Base-by-base conservation (phyloP, 2,329 filamentous ascomycete species). In the Curvularia sp. region DNA sequence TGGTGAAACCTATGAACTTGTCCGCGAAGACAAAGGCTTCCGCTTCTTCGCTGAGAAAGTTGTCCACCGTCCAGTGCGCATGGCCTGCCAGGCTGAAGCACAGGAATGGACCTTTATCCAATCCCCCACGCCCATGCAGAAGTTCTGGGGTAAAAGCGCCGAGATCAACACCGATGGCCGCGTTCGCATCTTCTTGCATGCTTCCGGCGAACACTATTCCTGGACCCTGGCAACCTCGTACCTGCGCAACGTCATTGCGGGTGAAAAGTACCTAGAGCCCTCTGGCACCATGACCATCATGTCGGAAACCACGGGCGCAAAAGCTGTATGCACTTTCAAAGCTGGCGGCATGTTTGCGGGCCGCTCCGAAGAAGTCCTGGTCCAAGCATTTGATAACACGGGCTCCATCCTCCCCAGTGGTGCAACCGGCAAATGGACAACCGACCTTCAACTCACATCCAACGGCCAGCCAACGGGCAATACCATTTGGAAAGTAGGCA, bases 91-190 rank as follows among this genome's bases (percentile, higher is more conserved):
- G 76, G 95, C 94, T 4, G 95, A 99, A 75, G 87, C 91, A 38
- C 84, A 87, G 38, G 82, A 86, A 56, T 99, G 95, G 95, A 92
- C 90, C 2, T 89, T 97, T 61, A 84, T 91, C 1, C 95, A 98
- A 74, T 91, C 90, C 4, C 92, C 95, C 0, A 89, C 90, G 55
- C 95, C 95, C 0, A 89, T 90, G 21, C 94, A 99, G 74, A 98
- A 98, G 74, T 99, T 99, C 80, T 98, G 95, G 95, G 95, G 95
- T 55, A 98, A 98, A 81, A 94, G 90, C 53, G 92, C 92, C 2
- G 95, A 99, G 77, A 87, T 99, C 61, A 95, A 91, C 60, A 98
- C 93, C 0, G 94, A 97, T 53, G 95, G 95, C 2, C 90, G 92
- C 25, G 88, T 92, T 3, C 87, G 93, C 48, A 83, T 97, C 38